Conservation (phyloP, 2,329 filamentous ascomycete genomes). For the Penicillium sp. region DNA sequence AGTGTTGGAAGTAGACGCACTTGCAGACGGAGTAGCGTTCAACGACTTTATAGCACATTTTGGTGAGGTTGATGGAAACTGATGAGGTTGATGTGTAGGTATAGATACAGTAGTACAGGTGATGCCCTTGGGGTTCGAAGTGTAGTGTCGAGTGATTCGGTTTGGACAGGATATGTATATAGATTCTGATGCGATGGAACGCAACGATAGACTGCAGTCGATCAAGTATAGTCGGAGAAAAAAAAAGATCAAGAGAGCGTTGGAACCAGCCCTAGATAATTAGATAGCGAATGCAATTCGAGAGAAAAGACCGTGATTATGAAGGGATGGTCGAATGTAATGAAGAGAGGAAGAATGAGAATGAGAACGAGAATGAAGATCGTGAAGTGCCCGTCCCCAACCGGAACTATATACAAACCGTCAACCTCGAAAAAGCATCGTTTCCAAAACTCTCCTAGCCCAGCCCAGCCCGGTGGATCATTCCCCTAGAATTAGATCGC, state of each 20-base stretch:
- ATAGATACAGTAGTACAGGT: background rate
- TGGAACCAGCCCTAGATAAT: conserved; percentile 10
- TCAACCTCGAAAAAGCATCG: background rate
- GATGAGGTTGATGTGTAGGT: background rate
- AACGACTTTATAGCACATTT: conserved; percentile 85
- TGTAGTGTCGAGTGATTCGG: too few species aligned
- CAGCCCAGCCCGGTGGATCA: background rate
- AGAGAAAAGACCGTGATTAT: background rate
- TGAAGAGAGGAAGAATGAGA: background rate
- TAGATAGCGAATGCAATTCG: background rate
- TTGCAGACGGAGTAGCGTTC: conserved; percentile 85
- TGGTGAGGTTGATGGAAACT: conserved; percentile 29
- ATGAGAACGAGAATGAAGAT: background rate
- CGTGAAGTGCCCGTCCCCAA: background rate
- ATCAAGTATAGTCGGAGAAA: background rate
- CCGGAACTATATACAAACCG: conserved; percentile 9
- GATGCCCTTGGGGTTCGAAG: background rate
- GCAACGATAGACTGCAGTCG: background rate
- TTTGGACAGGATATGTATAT: too few species aligned
- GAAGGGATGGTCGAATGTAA: conserved; percentile 1
- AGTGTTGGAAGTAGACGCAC: conserved; percentile 86
- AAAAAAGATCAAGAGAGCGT: background rate
- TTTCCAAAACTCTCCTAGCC: background rate
- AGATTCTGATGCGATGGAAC: background rate
- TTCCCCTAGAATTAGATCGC: too few species aligned